Evolutionary conservation across 1,284 basidiomycete genomes (phyloP), one percentile per base, ranked within the genome.

Genomic region (Trichosporon faecale): DNA sequence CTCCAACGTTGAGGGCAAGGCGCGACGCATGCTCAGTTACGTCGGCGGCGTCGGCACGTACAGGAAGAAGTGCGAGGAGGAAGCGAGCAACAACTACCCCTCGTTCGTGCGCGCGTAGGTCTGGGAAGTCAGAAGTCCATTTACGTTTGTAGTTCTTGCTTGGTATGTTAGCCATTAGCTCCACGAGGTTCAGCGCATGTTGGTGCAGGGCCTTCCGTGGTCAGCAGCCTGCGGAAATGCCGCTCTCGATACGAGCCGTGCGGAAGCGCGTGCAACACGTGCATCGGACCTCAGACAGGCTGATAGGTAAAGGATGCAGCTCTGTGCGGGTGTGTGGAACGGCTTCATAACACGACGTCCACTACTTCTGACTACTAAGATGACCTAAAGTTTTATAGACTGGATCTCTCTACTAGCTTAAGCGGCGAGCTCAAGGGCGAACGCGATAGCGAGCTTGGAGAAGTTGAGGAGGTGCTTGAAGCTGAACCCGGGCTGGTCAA

Each of bases 391-490:
- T 44, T 44, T 44, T 44, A 44, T n/a, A 44, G 3, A n/a, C 40
- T 44, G 5, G 6, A n/a, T 6, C 40, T 33, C 5, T 33, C 9
- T 44, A 6, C 40, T 12, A 5, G 16, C 57, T n/a, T 61, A 52
- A 2, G 35, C 52, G 21, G 29, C 49, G 25, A 95, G 86, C 84
- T 92, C 95, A 73, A 95, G 88, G 9, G 90, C 91, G 77, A 92
- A 93, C 0, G 91, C 92, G 16, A 92, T 89, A 14, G 91, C 91
- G 64, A 96, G 86, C 86, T 96, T 96, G 72, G 92, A 92, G 84
- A 96, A 96, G 80, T 84, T 79, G 72, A 76, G 68, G 81, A 85
- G 83, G 76, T 88, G 88, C 7, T 83, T 82, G 83, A 88, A 88
- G 77, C 90, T 92, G 84, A 97, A 97, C 81, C 95, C 94, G 25